Base-by-base conservation (phyloP, 2,329 filamentous ascomycete genomes). In the Chrysosporium queenslandicum region DNA sequence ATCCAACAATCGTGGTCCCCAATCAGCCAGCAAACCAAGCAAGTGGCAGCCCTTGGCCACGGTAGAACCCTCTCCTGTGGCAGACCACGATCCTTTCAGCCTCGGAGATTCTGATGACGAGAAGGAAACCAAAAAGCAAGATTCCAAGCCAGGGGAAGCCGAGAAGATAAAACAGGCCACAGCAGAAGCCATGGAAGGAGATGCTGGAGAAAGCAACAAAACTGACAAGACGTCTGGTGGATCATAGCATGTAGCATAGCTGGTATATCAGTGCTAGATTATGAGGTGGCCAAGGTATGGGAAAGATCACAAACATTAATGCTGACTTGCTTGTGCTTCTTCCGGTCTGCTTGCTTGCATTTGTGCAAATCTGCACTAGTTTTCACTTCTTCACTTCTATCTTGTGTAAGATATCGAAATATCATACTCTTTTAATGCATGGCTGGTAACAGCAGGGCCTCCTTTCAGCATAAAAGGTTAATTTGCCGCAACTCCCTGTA, bases 11-110 rank as follows among this genome's bases (percentile, higher is more conserved):
- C 68, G 80, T 76, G 64, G 69, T 59, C 66, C 73, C 45, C 62
- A 66, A 3, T 60, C 62, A n/a, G 74, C 76, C 45, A 70, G 73
- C 58, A 92, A 89, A 72, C 71, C 80, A 42, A 96, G 90, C 78
- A 98, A 98, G 73, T 98, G 92, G 92, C 91, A 98, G 69, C 91
- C 92, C 8, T 74, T 98, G 60, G 88, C 90, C 11, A 78, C 84
- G 0, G 82, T 96, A 12, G 87, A 94, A 58, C 88, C 90, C 1
- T 84, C 80, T 57, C 90, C 91, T 12, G 85, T 95, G 56, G 77
- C 79, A 16, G 89, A 97, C 60, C 91, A 95, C 61, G 92, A 98
- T 64, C 92, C 92, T 0, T 98, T 98, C 71, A 96, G 89, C 63
- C 77, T 98, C 12, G 92, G 92, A 4, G 91, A 97, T 61, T 94